Percentiles rank a stretch among this genome's conserved stretches.
Evolutionary conservation across 805 yeast genomes (phyloP).

Genomic region (Saccharomycopsis synnaedendra): DNA sequence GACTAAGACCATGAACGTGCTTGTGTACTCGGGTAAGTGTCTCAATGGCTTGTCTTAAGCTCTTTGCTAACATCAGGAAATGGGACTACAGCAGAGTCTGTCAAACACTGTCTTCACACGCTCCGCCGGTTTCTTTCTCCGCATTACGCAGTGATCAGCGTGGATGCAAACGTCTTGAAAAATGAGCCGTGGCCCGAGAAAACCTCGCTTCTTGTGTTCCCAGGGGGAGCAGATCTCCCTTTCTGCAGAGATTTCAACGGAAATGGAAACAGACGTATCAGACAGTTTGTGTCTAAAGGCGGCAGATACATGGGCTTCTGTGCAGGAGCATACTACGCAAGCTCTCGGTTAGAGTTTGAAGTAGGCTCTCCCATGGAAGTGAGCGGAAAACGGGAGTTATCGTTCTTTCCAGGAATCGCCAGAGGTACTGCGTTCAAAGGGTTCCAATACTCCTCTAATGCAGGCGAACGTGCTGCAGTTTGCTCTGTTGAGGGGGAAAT

Average conservation of each 20-base stretch:
- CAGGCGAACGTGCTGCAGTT: constrained; percentile 56
- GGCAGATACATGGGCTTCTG: constrained; percentile 84
- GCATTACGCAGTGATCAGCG: constrained; percentile 72
- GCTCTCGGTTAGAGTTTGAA: constrained; percentile 72
- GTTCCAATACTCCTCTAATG: constrained; percentile 64
- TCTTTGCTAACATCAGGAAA: constrained; percentile 30
- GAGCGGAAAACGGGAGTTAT: constrained; percentile 73
- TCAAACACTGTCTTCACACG: constrained; percentile 71
- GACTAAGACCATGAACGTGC: constrained; percentile 44
- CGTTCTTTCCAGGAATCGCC: constrained; percentile 71
- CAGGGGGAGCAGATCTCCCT: constrained; percentile 97
- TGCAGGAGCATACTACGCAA: constrained; percentile 89
- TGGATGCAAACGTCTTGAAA: constrained; percentile 47
- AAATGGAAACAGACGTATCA: constrained; percentile 47
- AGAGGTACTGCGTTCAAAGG: constrained; percentile 79
- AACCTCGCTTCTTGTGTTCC: constrained; percentile 72
- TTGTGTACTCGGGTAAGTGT: constrained; percentile 45
- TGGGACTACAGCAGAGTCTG: constrained; percentile 83
- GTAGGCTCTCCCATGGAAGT: constrained; percentile 68
- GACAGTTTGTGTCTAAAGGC: constrained; percentile 59
- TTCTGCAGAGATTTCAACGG: constrained; percentile 67
- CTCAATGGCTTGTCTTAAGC: constrained; percentile 15
- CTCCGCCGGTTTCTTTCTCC: constrained; percentile 71
- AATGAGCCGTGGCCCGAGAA: constrained; percentile 84
- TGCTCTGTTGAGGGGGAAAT: constrained; percentile 25